Evolutionary conservation across 305 asterid genomes (phyloP).

Genomic region (Plantago lanceolata): DNA sequence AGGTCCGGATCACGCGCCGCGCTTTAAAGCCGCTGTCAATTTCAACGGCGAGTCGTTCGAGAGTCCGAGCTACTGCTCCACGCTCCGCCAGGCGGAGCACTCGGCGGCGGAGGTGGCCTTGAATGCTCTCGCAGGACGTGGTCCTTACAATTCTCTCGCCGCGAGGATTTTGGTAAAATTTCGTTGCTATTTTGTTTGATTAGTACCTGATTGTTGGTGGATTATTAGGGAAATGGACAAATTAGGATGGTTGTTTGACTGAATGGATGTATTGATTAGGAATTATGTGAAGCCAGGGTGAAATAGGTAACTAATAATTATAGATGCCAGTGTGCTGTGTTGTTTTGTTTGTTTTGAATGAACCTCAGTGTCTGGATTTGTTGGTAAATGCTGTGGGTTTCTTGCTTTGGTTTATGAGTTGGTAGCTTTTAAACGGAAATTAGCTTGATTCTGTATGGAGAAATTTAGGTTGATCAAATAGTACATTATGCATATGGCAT

Average conservation of each 20-base stretch:
- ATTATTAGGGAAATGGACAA: background rate
- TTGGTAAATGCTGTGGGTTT: slow-evolving; percentile 18
- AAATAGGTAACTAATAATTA: too few relatives aligned
- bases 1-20: slow-evolving; percentile 90
- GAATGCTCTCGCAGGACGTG: slow-evolving; percentile 51
- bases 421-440: slow-evolving; percentile 5
- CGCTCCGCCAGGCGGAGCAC: slow-evolving; percentile 73
- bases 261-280: too few relatives aligned
- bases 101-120: slow-evolving; percentile 83
- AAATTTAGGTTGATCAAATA: background rate
- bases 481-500: slow-evolving; percentile 6
- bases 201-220: background rate
- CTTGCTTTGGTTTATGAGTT: slow-evolving; percentile 10
- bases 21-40: slow-evolving; percentile 67
- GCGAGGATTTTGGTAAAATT: slow-evolving; percentile 54
- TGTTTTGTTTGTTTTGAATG: background rate
- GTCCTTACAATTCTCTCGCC: slow-evolving; percentile 63
- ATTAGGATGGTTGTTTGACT: background rate
- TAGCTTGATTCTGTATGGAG: slow-evolving; percentile 9
- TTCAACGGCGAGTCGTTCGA: slow-evolving; percentile 72
- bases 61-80: slow-evolving; percentile 67
- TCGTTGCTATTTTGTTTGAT: slow-evolving; percentile 6
- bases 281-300: too few relatives aligned
- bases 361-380: background rate
- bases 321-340: background rate